A percentile compares a stretch with the other conserved stretches of the same genome.
These are phyloP conservation scores for Pseudocohnilembus persalinus DNA, from an alignment of 169 alveolate genomes.

Conservation along the genomic window DNA sequence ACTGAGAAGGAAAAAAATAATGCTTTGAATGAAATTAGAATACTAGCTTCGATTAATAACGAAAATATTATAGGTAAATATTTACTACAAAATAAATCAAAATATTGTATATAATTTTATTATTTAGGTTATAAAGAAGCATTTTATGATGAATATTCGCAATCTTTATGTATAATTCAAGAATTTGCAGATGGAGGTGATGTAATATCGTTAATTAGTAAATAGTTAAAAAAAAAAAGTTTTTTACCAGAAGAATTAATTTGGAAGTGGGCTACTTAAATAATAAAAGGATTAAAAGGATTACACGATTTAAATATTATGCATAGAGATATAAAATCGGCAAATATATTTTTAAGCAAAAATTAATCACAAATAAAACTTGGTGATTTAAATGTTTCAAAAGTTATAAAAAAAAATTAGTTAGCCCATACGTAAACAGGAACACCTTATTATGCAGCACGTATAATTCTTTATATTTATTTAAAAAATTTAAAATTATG, in stretches of 20 bases:
- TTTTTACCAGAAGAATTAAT: neutral
- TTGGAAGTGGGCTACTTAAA: neutral
- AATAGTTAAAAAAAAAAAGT: no score
- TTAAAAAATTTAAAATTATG: no score
- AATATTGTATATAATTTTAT: no score
- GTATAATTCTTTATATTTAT: neutral
- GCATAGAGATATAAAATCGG: neutral
- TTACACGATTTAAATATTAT: neutral
- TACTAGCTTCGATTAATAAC: constrained; percentile 65
- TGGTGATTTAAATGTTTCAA: constrained; percentile 82
- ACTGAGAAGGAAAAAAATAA: constrained; percentile 67
- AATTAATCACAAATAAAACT: constrained; percentile 38
- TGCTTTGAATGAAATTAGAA: constrained; percentile 76
- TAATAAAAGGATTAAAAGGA: neutral
- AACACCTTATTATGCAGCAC: constrained; percentile 58
- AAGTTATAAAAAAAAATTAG: constrained; percentile 75
- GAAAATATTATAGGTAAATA: constrained; percentile 50
- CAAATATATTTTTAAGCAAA: neutral
- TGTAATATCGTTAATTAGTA: neutral
- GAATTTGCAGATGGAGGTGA: neutral
- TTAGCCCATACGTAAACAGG: constrained; percentile 55
- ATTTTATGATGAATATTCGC: neutral
- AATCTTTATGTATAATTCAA: neutral
- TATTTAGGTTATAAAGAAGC: neutral
- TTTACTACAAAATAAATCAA: neutral